Base-by-base conservation (phyloP, 179 eudicot genomes). In the Spinacia oleracea region DNA sequence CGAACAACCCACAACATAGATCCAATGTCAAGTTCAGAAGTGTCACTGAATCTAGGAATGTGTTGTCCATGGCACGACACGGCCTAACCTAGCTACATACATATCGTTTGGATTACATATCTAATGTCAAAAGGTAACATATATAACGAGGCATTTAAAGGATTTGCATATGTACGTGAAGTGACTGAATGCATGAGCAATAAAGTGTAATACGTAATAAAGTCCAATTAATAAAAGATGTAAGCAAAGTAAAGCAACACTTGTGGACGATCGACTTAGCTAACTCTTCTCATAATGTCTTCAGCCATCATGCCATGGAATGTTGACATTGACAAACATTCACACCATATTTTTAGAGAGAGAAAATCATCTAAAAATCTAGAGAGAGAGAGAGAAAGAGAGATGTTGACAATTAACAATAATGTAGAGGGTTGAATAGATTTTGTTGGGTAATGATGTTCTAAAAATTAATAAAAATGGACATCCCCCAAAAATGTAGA, bases 351-450 rank as follows among this genome's bases (percentile, higher is more conserved):
- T n/a, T 21, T 10, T 10, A 40, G 4, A 25, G 23, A 67, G n/a
- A 55, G 66, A 45, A 9, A 23, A 5, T 59, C 1, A n/a, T 1
- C 1, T n/a, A 56, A 56, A 56, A 59, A 20, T 15, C 25, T 56
- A 56, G 60, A 56, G 25, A 18, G 50, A 58, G 35, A 45, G 43
- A 76, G 60, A 43, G 45, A 56, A 31, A 38, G 23, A 5, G 40
- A 64, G 85, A 83, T 83, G 83, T 83, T 59, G 75, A 80, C 83
- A 53, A 79, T 83, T 83, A 83, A 83, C 83, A 76, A 79, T 46
- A 59, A 38, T 72, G 80, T 79, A 6, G 40, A 79, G 23, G 16
- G 72, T 56, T 76, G 43, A 18, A 18, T 83, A 84, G 81, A 83
- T 84, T 23, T 83, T 73, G 34, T 74, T 51, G 64, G 40, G 69